phyloP scores from a whole-genome alignment of 2,329 filamentous ascomycete species.

The Colletotrichum incanum region DNA sequence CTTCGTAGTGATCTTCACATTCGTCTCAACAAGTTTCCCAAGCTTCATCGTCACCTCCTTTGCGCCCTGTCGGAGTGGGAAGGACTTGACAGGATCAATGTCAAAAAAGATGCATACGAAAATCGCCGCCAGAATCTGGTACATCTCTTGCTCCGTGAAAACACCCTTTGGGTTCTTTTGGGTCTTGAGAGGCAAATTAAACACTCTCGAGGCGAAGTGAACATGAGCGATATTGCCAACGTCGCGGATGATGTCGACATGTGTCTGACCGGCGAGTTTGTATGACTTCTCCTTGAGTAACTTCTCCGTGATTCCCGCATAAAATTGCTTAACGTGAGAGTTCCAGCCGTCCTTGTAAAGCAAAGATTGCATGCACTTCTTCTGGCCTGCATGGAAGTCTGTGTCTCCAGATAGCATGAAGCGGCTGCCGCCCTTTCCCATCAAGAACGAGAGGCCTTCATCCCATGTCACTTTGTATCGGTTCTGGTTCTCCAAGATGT shows the following conservation, averaged over 20 bases:
- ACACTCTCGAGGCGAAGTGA: constrained; percentile 74
- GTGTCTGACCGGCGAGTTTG: constrained; percentile 66
- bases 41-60: constrained; percentile 72
- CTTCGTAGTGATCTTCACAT: constrained; percentile 72
- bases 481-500: constrained; percentile 72
- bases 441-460: constrained; percentile 73
- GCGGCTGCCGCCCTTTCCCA: constrained; percentile 67
- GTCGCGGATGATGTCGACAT: constrained; percentile 79
- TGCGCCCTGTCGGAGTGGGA: constrained; percentile 73
- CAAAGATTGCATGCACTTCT: constrained; percentile 68
- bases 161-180: constrained; percentile 71
- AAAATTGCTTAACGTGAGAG: constrained; percentile 76
- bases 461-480: constrained; percentile 79
- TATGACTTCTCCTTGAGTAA: constrained; percentile 78
- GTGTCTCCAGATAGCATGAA: constrained; percentile 72
- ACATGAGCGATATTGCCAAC: constrained; percentile 78
- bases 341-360: constrained; percentile 76
- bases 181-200: constrained; percentile 79
- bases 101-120: constrained; percentile 78
- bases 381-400: constrained; percentile 64
- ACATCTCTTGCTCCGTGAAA: constrained; percentile 69
- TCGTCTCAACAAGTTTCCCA: constrained; percentile 73
- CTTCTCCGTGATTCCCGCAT: constrained; percentile 72
- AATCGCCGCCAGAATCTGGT: constrained; percentile 75
- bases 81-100: constrained; percentile 77